Evolutionary conservation across 805 yeast species (phyloP), one percentile per base, ranked within the genome.

Genomic region (Saccharomycopsis guyanensis): DNA sequence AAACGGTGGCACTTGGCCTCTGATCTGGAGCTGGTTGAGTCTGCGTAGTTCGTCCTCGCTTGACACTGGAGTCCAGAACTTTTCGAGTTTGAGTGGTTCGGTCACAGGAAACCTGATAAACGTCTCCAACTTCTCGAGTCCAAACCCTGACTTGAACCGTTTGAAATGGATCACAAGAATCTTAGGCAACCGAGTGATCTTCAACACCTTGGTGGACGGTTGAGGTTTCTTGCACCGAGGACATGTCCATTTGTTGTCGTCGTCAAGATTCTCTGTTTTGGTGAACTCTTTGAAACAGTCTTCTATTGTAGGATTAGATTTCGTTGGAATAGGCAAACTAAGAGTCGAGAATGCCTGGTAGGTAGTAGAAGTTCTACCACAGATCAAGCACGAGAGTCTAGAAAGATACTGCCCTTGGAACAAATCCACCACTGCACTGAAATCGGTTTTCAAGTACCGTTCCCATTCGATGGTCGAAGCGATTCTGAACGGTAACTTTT

Each of bases 381-480:
- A 89, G 27, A 70, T 73, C 40, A 79, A 62, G 62, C 97, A 89
- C 55, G 70, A 74, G 56, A 89, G 67, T 45, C 76, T 80, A n/a
- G 94, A 84, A 41, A 83, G 72, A 56, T 82, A 84, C 62, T 89
- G 97, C 1, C 97, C 97, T 59, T 86, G 95, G 60, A 86, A 86
- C 43, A 78, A 72, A 54, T 85, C 89, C 2, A 85, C 93, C 20
- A 89, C 73, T 1, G 81, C 71, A 34, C 96, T 86, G 53, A 82
- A 80, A 59, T 89, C 87, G 18, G 85, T 73, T 48, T 78, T 80
- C 46, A 86, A 66, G 59, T 87, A 87, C 47, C 94, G 68, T 57
- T 86, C 95, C 97, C 97, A 89, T 59, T 89, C 96, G 42, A 87
- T 76, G 0, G 93, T 76, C 0, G 95, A 80, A 0, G 95, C 96